These are phyloP conservation scores for Talaromyces sp. DNA, from an alignment of 2,329 filamentous ascomycete genomes.

Conservation along the genomic window DNA sequence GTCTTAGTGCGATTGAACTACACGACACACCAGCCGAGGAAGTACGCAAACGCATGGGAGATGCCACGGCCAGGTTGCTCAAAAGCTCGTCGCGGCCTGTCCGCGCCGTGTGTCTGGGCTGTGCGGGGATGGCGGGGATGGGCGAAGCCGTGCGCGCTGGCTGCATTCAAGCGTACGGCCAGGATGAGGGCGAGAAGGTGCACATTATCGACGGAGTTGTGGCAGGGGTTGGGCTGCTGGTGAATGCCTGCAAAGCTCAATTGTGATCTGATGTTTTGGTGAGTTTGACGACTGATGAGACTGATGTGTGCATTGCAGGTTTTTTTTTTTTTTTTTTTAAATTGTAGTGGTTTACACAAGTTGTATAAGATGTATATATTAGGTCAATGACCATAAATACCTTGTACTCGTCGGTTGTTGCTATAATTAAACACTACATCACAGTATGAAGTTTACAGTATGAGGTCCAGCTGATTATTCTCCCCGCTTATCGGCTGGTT, in stretches of 20 bases:
- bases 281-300: neutral
- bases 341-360: neutral
- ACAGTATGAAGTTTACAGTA: no score
- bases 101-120: slow-evolving; percentile 73
- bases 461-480: neutral
- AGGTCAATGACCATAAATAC: neutral
- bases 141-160: slow-evolving; percentile 68
- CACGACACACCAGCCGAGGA: slow-evolving; percentile 62
- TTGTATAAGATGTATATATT: neutral
- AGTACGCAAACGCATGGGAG: slow-evolving; percentile 60
- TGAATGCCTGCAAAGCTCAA: slow-evolving; percentile 31
- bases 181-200: slow-evolving; percentile 53
- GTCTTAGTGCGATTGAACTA: slow-evolving; percentile 72
- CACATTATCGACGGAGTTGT: slow-evolving; percentile 68
- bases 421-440: neutral
- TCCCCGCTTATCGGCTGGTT: neutral
- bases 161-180: slow-evolving; percentile 59
- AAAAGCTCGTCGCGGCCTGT: slow-evolving; percentile 45
- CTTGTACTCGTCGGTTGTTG: no score
- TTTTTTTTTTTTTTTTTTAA: neutral
- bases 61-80: slow-evolving; percentile 64
- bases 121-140: slow-evolving; percentile 85
- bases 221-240: slow-evolving; percentile 31
- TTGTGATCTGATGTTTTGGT: slow-evolving; percentile 17
- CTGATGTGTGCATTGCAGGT: neutral